These are phyloP conservation scores for Trametes pubescens DNA, from an alignment of 1,284 basidiomycete species.

Conservation along the genomic window DNA sequence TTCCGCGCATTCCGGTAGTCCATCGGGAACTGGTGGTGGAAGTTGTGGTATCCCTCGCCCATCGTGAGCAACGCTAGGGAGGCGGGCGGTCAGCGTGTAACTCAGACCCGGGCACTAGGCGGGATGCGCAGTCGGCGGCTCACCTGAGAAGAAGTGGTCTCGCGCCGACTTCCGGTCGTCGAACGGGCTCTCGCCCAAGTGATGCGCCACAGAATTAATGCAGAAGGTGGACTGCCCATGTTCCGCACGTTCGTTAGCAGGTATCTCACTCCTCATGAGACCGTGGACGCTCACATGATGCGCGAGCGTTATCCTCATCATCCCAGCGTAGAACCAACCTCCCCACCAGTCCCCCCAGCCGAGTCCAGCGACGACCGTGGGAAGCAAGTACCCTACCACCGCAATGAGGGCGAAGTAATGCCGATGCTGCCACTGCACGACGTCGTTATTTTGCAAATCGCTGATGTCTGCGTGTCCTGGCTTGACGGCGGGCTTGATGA, in stretches of 20 bases:
- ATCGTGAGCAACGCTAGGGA: slow-evolving; percentile 81
- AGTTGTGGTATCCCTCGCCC: slow-evolving; percentile 95
- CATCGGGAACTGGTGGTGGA: slow-evolving; percentile 90
- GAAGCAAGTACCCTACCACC: slow-evolving; percentile 75
- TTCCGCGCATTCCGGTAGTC: slow-evolving; percentile 81
- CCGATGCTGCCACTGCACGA: slow-evolving; percentile 87
- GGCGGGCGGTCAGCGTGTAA: neutral
- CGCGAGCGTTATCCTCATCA: slow-evolving; percentile 68
- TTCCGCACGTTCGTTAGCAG: slow-evolving; percentile 1
- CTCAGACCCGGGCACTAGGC: neutral
- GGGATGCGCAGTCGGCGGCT: neutral
- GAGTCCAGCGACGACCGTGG: slow-evolving; percentile 78
- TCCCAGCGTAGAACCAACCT: slow-evolving; percentile 84
- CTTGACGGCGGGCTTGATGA: slow-evolving; percentile 81
- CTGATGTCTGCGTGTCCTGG: slow-evolving; percentile 83
- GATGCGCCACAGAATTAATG: slow-evolving; percentile 92
- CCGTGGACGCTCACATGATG: slow-evolving; percentile 73
- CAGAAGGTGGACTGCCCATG: slow-evolving; percentile 81
- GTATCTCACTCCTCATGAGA: neutral
- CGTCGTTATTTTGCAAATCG: slow-evolving; percentile 78
- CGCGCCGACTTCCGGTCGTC: slow-evolving; percentile 87
- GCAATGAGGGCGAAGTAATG: slow-evolving; percentile 60
- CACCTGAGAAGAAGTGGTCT: slow-evolving; percentile 80
- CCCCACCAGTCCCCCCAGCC: slow-evolving; percentile 87
- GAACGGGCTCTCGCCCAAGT: slow-evolving; percentile 84